These are phyloP conservation scores for Blumeria hordei DNA, from an alignment of 2,329 filamentous ascomycete genomes.

Conservation along the genomic window DNA sequence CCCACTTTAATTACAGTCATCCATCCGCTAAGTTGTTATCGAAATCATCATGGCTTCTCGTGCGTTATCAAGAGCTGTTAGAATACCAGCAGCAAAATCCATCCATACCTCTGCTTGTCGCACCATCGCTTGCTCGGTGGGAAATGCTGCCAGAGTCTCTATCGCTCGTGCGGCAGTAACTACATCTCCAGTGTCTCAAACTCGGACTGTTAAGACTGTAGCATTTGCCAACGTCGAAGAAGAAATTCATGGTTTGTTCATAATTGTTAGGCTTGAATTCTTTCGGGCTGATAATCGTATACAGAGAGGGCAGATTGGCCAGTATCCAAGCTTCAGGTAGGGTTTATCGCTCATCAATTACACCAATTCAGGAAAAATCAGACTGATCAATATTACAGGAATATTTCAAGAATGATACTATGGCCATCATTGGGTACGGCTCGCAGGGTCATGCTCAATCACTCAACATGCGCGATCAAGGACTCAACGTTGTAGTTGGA, in stretches of 20 bases:
- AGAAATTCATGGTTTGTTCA: slow-evolving; percentile 59
- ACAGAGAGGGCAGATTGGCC: slow-evolving; percentile 96
- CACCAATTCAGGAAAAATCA: slow-evolving; percentile 4
- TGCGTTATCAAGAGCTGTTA: neutral
- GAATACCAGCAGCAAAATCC: neutral
- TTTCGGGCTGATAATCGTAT: slow-evolving; percentile 8
- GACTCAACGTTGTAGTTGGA: slow-evolving; percentile 95
- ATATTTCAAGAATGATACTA: slow-evolving; percentile 99
- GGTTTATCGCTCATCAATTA: slow-evolving; percentile 17
- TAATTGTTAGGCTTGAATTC: neutral
- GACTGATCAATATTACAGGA: slow-evolving; percentile 30
- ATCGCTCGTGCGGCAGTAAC: neutral
- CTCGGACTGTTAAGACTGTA: slow-evolving; percentile 89
- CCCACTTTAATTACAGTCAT: neutral
- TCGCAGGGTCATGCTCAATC: slow-evolving; percentile 98
- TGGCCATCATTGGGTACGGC: slow-evolving; percentile 95
- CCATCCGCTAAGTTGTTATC: neutral
- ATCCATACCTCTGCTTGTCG: neutral
- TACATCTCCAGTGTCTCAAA: slow-evolving; percentile 14
- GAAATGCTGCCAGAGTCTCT: neutral
- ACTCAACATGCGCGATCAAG: slow-evolving; percentile 98
- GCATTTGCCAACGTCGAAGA: slow-evolving; percentile 91
- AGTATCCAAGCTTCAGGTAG: slow-evolving; percentile 85
- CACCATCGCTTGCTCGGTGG: neutral
- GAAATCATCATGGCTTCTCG: neutral